Percentiles rank a stretch among this genome's conserved stretches.
Evolutionary conservation across 208 protist genomes (phyloP).

Genomic region (Leishmania mexicana): DNA sequence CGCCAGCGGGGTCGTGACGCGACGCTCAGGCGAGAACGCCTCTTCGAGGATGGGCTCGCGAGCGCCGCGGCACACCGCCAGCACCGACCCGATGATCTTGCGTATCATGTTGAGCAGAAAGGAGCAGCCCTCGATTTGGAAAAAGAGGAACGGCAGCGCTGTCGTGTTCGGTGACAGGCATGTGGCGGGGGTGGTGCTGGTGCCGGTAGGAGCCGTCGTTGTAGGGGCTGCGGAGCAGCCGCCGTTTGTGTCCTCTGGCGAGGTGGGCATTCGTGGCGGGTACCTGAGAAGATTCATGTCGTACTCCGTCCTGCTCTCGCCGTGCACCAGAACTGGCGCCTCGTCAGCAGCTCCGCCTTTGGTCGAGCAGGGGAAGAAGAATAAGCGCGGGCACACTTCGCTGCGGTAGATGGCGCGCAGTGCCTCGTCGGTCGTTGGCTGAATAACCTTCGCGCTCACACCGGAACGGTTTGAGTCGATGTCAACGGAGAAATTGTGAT

Average conservation of each 20-base stretch:
- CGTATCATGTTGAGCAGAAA: slow-evolving; percentile 93
- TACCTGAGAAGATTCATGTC: slow-evolving; percentile 4
- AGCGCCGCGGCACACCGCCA: slow-evolving; percentile 70
- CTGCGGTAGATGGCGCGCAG: slow-evolving; percentile 74
- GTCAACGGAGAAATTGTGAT: slow-evolving; percentile 90
- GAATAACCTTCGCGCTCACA: slow-evolving; percentile 51
- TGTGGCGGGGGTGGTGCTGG: not conserved
- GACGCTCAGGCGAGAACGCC: slow-evolving; percentile 53
- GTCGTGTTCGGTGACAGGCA: slow-evolving; percentile 3
- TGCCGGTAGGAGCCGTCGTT: not conserved
- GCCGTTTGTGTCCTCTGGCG: not conserved
- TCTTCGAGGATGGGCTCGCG: slow-evolving; percentile 47
- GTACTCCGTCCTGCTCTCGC: slow-evolving; percentile 28
- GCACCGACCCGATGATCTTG: slow-evolving; percentile 75
- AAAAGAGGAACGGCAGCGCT: slow-evolving; percentile 67
- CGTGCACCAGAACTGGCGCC: slow-evolving; percentile 8
- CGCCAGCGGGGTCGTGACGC: slow-evolving; percentile 67
- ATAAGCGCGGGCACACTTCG: slow-evolving; percentile 61
- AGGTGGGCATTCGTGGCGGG: not conserved
- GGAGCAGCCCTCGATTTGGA: slow-evolving; percentile 85
- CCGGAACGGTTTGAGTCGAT: slow-evolving; percentile 34
- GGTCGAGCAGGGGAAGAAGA: slow-evolving; percentile 41
- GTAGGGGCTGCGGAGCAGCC: not conserved
- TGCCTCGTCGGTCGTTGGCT: slow-evolving; percentile 63
- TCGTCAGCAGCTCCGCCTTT: not conserved